Conservation (phyloP, 116 monocot genomes). For the Posidonia oceanica region DNA sequence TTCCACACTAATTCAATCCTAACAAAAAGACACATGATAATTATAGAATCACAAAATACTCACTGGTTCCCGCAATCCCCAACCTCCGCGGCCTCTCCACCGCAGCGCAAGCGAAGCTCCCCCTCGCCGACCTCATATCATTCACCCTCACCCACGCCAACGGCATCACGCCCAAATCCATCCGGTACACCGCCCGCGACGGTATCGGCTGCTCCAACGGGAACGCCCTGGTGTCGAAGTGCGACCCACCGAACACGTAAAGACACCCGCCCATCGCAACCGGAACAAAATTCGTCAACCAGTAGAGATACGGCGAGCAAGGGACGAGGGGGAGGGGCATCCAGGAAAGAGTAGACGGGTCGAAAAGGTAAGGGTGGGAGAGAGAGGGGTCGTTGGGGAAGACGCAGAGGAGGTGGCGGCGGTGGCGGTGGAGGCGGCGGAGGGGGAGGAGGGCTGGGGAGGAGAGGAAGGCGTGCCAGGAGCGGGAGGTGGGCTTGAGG, state of each 20-base stretch:
- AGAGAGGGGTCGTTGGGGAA: constrained; percentile 59
- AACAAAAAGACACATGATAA: background rate
- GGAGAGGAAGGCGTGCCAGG: constrained; percentile 30
- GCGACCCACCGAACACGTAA: constrained; percentile 65
- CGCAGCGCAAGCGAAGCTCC: constrained; percentile 56
- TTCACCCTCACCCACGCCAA: constrained; percentile 27
- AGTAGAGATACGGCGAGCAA: constrained; percentile 30
- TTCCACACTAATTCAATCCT: background rate
- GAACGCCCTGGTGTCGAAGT: constrained; percentile 54
- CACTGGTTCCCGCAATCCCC: background rate
- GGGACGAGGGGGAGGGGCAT: constrained; percentile 31
- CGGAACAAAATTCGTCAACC: constrained; percentile 46
- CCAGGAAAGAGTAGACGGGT: constrained; percentile 12
- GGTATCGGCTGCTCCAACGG: constrained; percentile 24
- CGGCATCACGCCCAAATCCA: constrained; percentile 23
- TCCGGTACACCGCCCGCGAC: constrained; percentile 8
- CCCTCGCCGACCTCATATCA: constrained; percentile 47
- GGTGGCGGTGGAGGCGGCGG: constrained; percentile 33
- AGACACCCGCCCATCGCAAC: constrained; percentile 20
- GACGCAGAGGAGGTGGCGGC: constrained; percentile 44
- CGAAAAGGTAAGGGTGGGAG: constrained; percentile 39
- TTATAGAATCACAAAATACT: background rate
- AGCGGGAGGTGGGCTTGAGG: constrained; percentile 33
- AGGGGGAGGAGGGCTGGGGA: constrained; percentile 15
- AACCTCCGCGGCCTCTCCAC: background rate